A percentile compares a stretch with the other conserved stretches of the same genome.
These are phyloP conservation scores for Scenedesmus sp. DNA, from an alignment of 163 green algal species.

Conservation along the genomic window DNA sequence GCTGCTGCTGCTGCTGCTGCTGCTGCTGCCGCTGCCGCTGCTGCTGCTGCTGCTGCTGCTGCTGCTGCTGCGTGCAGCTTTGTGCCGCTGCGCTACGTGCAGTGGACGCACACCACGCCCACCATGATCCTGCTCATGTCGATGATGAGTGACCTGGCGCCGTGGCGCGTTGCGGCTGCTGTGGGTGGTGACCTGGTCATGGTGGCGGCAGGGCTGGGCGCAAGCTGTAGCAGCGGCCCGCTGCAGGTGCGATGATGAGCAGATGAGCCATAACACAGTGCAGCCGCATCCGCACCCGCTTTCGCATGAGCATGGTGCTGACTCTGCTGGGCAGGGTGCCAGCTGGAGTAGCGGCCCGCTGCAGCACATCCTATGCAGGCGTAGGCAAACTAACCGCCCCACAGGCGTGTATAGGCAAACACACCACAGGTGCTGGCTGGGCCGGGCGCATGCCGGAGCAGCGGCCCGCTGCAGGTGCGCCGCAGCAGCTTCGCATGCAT, in stretches of 20 bases:
- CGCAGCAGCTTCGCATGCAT: too few species aligned
- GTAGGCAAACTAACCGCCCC: too few species aligned
- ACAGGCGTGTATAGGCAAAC: too few species aligned
- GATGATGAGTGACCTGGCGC: constrained; percentile 49
- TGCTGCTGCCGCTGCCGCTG: not conserved
- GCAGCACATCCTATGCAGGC: too few species aligned
- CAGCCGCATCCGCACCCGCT: not conserved
- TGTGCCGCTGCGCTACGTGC: constrained; percentile 54
- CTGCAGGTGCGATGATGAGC: constrained; percentile 6
- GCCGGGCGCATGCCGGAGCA: too few species aligned
- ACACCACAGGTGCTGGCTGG: too few species aligned
- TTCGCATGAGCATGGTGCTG: not conserved
- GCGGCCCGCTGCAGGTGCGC: too few species aligned
- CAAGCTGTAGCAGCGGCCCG: constrained; percentile 39
- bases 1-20: too few species aligned
- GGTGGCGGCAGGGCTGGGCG: constrained; percentile 57
- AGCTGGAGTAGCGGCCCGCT: too few species aligned
- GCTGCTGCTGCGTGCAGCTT: constrained; percentile 10
- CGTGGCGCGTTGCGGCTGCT: not conserved
- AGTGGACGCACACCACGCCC: constrained; percentile 66
- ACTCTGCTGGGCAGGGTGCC: too few species aligned
- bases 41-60: not conserved
- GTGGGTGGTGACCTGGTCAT: constrained; percentile 59
- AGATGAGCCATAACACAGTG: not conserved
- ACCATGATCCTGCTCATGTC: constrained; percentile 67